Evolutionary conservation across 1,284 basidiomycete genomes (phyloP).

Genomic region (Coniferiporia weirii): DNA sequence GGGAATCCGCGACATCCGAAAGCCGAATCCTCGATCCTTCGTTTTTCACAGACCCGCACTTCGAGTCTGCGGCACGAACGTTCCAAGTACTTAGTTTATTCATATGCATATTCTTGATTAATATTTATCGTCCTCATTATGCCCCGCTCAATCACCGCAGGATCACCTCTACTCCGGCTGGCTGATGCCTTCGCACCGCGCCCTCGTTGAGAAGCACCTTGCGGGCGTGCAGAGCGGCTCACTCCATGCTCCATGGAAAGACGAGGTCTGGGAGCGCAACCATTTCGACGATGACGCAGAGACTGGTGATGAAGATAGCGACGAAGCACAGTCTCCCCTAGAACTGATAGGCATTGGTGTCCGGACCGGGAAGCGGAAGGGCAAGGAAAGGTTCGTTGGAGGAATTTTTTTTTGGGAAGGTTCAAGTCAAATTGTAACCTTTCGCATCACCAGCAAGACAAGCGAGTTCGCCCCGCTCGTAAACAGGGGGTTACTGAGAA

Average conservation of each 20-base stretch:
- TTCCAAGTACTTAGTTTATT: conserved; percentile 35
- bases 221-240: conserved; percentile 39
- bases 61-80: conserved; percentile 48
- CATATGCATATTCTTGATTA: background rate
- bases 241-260: conserved; percentile 54
- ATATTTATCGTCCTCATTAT: background rate
- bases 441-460: background rate
- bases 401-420: background rate
- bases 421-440: background rate
- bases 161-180: conserved; percentile 53
- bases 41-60: conserved; percentile 48
- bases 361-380: conserved; percentile 22
- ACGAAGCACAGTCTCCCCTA: background rate
- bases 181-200: conserved; percentile 39
- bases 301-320: conserved; percentile 3
- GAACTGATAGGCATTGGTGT: background rate
- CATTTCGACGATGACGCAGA: conserved; percentile 26
- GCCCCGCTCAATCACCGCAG: conserved; percentile 4
- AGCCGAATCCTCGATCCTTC: conserved; percentile 30
- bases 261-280: conserved; percentile 50
- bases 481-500: conserved; percentile 38
- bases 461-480: conserved; percentile 32
- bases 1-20: conserved; percentile 3
- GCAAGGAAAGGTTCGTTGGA: conserved; percentile 1
- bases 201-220: conserved; percentile 38